phyloP scores from a whole-genome alignment of 2,329 filamentous ascomycete genomes.

The Plenodomus tracheiphilus region DNA sequence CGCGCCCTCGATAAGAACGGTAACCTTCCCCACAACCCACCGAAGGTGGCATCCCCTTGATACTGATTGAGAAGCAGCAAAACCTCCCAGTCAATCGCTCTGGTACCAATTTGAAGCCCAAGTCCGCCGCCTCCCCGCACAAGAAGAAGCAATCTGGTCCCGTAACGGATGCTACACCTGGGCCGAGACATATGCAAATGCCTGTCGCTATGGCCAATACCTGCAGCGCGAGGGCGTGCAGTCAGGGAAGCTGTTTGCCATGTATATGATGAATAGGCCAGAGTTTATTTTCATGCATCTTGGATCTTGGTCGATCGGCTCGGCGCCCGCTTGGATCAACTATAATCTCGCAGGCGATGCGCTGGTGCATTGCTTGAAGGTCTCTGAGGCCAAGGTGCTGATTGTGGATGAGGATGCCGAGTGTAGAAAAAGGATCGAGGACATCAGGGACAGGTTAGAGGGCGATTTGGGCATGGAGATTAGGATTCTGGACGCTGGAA shows the following conservation, averaged over 20 bases:
- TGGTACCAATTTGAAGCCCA: constrained; percentile 69
- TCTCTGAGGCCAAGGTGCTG: constrained; percentile 56
- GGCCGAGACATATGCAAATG: constrained; percentile 46
- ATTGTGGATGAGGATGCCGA: constrained; percentile 53
- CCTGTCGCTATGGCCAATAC: constrained; percentile 44
- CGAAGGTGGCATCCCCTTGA: neutral
- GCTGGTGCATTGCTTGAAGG: constrained; percentile 66
- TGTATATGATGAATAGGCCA: constrained; percentile 69
- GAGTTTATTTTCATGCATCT: constrained; percentile 70
- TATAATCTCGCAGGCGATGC: constrained; percentile 67
- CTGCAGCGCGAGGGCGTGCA: constrained; percentile 55
- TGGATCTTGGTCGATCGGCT: constrained; percentile 66
- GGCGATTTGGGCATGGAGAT: constrained; percentile 63
- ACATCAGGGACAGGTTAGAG: constrained; percentile 52
- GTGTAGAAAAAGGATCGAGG: constrained; percentile 61
- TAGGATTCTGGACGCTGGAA: constrained; percentile 55
- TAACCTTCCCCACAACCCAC: constrained; percentile 31
- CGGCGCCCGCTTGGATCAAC: constrained; percentile 72
- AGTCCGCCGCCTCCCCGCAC: constrained; percentile 53
- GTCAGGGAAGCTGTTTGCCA: constrained; percentile 63
- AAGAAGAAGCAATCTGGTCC: constrained; percentile 68
- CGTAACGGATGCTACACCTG: constrained; percentile 55
- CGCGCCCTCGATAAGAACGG: constrained; percentile 55
- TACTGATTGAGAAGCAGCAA: constrained; percentile 45
- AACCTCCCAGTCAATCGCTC: constrained; percentile 52